Base-by-base conservation (phyloP, 331 rosid species). In the Telfairia occidentalis region DNA sequence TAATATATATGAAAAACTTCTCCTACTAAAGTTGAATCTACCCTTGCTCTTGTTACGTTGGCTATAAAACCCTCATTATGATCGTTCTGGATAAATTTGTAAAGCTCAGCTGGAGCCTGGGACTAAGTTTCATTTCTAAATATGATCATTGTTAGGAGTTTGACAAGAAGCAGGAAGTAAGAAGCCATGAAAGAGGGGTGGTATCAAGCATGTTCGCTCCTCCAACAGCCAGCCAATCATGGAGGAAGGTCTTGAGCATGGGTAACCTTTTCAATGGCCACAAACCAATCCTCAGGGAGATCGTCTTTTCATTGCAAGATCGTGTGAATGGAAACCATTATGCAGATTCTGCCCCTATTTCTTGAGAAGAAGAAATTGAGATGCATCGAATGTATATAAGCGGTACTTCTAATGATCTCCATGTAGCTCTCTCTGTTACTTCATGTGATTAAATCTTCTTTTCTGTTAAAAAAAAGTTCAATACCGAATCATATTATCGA, bases 261-360 rank as follows among this genome's bases (percentile, higher is more conserved):
- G 98, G 97, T 19, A 94, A 94, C 86, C 96, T 91, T 84, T 92
- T 94, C 81, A 94, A 90, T 57, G 97, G 98, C 19, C 97, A 90
- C 35, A 96, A 94, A 84, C 93, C 98, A 35, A 74, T 91, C 69
- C 73, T 87, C 80, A 84, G 98, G 80, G 98, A 94, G 83, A 91
- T 88, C 54, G 76, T 91, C 67, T 91, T 91, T 82, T 87, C 90
- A 13, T 71, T 86, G 54, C 88, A 82, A 1, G 97, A 91, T 79
- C 75, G 78, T 40, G 83, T 88, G 79, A 83, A 34, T 30, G 92
- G 92, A 49, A 93, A 91, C 83, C 97, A 91, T 80, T 92, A 90
- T 73, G 99, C 97, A 16, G 87, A 85, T 57, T 84, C 28, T 21
- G 42, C 82, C 48, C 78, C 77, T 29, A 76, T 52, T 48, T 81